Evolutionary conservation across 352 stramenopile genomes (phyloP).

Genomic region (Globisporangium alternatum): DNA sequence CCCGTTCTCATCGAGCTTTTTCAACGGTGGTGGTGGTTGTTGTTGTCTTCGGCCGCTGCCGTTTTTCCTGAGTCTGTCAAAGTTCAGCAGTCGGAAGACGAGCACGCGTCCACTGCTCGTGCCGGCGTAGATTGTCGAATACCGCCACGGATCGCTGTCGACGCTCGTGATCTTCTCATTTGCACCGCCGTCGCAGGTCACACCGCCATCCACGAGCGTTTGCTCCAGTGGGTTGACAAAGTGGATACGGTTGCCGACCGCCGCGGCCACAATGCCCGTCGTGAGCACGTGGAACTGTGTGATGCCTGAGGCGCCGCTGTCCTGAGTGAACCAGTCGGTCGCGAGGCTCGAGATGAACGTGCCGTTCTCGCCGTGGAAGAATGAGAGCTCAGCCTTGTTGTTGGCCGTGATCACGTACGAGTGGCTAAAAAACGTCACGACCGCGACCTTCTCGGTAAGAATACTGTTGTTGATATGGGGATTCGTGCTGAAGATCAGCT

Average conservation of each 20-base stretch:
- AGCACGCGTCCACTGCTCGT: conserved; percentile 27
- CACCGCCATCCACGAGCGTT: conserved; percentile 15
- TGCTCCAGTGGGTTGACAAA: conserved; percentile 26
- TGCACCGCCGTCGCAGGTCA: conserved; percentile 23
- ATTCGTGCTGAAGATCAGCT: conserved; percentile 12
- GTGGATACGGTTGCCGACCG: conserved; percentile 22
- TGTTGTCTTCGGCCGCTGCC: neutral
- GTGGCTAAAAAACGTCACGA: conserved; percentile 16
- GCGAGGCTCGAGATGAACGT: conserved; percentile 13
- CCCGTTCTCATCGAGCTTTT: neutral
- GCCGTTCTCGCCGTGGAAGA: conserved; percentile 22
- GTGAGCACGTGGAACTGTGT: conserved; percentile 22
- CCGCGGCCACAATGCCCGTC: conserved; percentile 27
- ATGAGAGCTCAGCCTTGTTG: neutral
- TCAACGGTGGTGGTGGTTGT: neutral
- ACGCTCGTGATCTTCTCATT: conserved; percentile 30
- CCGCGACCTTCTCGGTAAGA: conserved; percentile 8
- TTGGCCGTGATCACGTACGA: conserved; percentile 14
- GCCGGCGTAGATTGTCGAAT: conserved; percentile 26
- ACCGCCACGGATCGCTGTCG: conserved; percentile 28
- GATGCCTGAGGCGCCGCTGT: neutral
- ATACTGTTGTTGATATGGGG: neutral
- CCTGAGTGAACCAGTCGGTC: neutral
- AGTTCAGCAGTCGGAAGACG: conserved; percentile 28
- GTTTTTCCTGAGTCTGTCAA: conserved; percentile 19